phyloP scores from a whole-genome alignment of 805 yeast genomes.

The Monosporozyma aerobia region DNA sequence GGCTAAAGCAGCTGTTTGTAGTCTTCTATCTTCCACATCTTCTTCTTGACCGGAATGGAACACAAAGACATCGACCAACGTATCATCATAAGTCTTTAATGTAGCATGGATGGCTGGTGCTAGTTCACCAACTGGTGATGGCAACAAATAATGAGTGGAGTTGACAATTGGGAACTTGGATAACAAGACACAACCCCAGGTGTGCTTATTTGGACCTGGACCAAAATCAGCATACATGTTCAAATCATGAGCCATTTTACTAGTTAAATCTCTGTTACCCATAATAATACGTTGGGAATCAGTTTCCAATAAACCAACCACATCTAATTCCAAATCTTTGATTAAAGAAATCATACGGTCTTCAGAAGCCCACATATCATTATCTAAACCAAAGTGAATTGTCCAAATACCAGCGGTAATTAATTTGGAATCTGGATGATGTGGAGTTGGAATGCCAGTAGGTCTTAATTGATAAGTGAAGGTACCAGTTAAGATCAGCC shows the following conservation, averaged over 20 bases:
- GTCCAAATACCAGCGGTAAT: conserved; percentile 98
- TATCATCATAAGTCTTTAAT: conserved; percentile 76
- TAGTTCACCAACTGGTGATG: conserved; percentile 95
- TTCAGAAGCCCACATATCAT: conserved; percentile 97
- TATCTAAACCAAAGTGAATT: conserved; percentile 92
- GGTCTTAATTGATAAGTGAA: conserved; percentile 23
- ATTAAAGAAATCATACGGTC: conserved; percentile 79
- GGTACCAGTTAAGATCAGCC: conserved; percentile 13
- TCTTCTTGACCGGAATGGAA: conserved; percentile 99
- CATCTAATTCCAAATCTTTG: conserved; percentile 79
- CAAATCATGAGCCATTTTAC: conserved; percentile 80
- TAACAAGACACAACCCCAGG: conserved; percentile 92
- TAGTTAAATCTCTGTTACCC: conserved; percentile 93
- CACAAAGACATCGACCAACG: conserved; percentile 77
- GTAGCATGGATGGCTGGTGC: conserved; percentile 99
- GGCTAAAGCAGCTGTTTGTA: conserved; percentile 70
- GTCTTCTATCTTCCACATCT: conserved; percentile 84
- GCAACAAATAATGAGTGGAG: conserved; percentile 84
- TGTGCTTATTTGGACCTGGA: conserved; percentile 95
- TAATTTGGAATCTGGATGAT: conserved; percentile 56
- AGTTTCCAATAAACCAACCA: conserved; percentile 81
- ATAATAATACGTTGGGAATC: conserved; percentile 91
- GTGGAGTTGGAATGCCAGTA: conserved; percentile 50
- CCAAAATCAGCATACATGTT: conserved; percentile 95
- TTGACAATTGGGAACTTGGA: conserved; percentile 90